phyloP scores from a whole-genome alignment of 2,329 filamentous ascomycete genomes.

The Juglanconis oblonga region DNA sequence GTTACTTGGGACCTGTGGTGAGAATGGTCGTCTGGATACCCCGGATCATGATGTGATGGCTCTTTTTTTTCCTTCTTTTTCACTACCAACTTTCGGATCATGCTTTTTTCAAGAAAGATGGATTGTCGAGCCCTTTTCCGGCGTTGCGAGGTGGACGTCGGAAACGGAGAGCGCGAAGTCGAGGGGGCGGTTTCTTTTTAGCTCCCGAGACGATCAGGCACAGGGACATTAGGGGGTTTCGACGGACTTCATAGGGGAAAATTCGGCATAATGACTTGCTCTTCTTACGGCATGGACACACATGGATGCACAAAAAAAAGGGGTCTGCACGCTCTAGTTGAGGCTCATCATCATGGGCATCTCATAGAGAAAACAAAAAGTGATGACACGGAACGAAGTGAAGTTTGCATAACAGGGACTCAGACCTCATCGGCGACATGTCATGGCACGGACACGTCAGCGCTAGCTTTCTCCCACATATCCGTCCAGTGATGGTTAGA shows the following conservation, averaged over 20 bases:
- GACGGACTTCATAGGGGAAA: conserved; percentile 12
- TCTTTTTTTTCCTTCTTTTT: conserved; percentile 9
- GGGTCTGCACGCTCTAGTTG: conserved; percentile 13
- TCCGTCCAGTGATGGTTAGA: too few relatives aligned
- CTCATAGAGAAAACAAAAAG: conserved; percentile 7
- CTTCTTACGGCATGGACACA: conserved; percentile 14
- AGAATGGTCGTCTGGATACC: conserved; percentile 21
- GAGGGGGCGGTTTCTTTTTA: neutral
- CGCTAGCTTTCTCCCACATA: too few relatives aligned
- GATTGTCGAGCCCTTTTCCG: neutral
- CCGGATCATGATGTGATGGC: conserved; percentile 21
- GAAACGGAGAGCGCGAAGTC: neutral
- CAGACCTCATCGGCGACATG: too few relatives aligned
- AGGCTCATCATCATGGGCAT: neutral
- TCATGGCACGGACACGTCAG: too few relatives aligned
- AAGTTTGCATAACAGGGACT: neutral
- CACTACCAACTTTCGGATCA: neutral
- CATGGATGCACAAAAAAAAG: conserved; percentile 11
- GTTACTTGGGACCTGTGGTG: conserved; percentile 20
- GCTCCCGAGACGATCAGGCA: conserved; percentile 3
- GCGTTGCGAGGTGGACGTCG: conserved; percentile 7
- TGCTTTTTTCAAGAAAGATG: neutral
- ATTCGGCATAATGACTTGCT: conserved; percentile 15
- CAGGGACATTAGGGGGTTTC: conserved; percentile 12
- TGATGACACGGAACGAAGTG: conserved; percentile 5